phyloP scores from a whole-genome alignment of 1,139 yeast species.

The Yamadazyma kanchanaburiensis region DNA sequence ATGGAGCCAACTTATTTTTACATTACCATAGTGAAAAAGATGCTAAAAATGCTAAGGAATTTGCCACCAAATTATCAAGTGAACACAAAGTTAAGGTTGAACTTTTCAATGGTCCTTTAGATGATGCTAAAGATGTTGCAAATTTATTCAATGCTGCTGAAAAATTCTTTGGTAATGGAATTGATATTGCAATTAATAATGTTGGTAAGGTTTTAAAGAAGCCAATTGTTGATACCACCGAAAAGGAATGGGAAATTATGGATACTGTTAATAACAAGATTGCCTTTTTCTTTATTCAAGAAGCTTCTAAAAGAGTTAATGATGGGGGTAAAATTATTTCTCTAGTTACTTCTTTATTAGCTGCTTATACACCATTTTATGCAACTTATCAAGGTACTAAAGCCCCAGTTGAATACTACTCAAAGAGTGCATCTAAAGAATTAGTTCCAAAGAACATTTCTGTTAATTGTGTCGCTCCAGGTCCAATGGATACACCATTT shows the following conservation, averaged over 20 bases:
- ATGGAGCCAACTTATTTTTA: constrained; percentile 54
- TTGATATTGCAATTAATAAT: constrained; percentile 64
- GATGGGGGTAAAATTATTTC: constrained; percentile 54
- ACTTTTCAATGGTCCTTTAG: constrained; percentile 43
- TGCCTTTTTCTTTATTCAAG: constrained; percentile 60
- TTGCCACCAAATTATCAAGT: constrained; percentile 34
- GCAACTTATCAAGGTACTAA: constrained; percentile 59
- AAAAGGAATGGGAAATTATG: constrained; percentile 55
- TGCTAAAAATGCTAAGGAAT: constrained; percentile 29
- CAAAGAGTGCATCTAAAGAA: constrained; percentile 59
- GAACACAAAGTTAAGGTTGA: constrained; percentile 37
- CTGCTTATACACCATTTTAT: constrained; percentile 61
- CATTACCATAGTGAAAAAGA: constrained; percentile 51
- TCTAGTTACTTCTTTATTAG: constrained; percentile 61
- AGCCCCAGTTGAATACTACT: constrained; percentile 58
- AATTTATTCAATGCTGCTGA: constrained; percentile 46
- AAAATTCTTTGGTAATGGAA: constrained; percentile 40
- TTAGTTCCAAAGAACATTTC: constrained; percentile 45
- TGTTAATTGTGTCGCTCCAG: constrained; percentile 63
- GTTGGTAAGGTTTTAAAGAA: constrained; percentile 68
- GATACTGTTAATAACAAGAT: constrained; percentile 52
- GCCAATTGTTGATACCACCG: constrained; percentile 46
- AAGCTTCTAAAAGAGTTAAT: constrained; percentile 49
- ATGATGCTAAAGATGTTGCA: constrained; percentile 38
- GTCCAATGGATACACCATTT: constrained; percentile 73